These are phyloP conservation scores for Paecilomyces fulvus DNA, from an alignment of 2,329 filamentous ascomycete genomes.

Conservation along the genomic window DNA sequence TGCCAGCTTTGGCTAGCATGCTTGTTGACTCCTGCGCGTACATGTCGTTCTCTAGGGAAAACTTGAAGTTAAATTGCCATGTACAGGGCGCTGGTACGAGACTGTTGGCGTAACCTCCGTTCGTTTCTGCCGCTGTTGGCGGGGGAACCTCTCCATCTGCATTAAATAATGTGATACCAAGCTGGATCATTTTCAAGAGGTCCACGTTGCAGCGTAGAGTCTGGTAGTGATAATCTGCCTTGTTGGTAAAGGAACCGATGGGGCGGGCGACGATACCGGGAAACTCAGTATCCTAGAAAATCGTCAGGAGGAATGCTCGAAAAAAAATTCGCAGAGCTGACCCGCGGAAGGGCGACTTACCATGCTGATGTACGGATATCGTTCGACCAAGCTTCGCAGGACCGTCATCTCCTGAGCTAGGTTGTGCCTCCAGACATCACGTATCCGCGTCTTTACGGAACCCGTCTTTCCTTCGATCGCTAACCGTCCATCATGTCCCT, in stretches of 20 bases:
- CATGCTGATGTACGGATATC: constrained; percentile 96
- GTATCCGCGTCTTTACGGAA: constrained; percentile 68
- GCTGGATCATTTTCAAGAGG: constrained; percentile 92
- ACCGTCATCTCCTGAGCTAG: constrained; percentile 82
- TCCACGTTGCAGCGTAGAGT: constrained; percentile 96
- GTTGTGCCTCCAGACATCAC: constrained; percentile 93
- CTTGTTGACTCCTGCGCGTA: constrained; percentile 93
- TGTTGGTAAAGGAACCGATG: constrained; percentile 88
- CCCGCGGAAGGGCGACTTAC: constrained; percentile 46
- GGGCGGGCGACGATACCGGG: constrained; percentile 94
- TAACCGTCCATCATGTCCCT: constrained; percentile 44
- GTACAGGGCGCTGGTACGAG: constrained; percentile 66
- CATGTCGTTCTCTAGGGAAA: constrained; percentile 92
- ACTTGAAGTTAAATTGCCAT: constrained; percentile 99
- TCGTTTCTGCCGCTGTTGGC: constrained; percentile 51
- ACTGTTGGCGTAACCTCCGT: constrained; percentile 43
- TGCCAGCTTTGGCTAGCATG: constrained; percentile 81
- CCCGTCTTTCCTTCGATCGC: constrained; percentile 49
- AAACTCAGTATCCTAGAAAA: constrained; percentile 81
- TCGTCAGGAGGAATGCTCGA: constrained; percentile 9
- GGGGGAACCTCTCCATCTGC: constrained; percentile 81
- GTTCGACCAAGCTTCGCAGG: constrained; percentile 73
- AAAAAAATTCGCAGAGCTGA: neutral
- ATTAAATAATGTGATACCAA: constrained; percentile 89
- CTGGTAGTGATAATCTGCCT: constrained; percentile 98